These are phyloP conservation scores for Raffaelea deltoideospora DNA, from an alignment of 2,329 filamentous ascomycete genomes.

Conservation along the genomic window DNA sequence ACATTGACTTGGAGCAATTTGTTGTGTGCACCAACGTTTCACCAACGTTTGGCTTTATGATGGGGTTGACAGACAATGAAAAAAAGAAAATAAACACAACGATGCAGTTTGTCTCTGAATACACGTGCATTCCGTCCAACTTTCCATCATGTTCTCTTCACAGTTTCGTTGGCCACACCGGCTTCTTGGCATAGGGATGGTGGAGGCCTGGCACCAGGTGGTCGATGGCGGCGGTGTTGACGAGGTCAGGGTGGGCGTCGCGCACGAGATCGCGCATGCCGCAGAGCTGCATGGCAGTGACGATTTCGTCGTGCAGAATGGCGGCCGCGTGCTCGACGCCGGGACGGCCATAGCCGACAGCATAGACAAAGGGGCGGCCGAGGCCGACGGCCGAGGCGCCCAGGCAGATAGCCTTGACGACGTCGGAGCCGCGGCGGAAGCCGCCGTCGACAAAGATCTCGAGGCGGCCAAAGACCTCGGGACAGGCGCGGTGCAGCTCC, in stretches of 20 bases:
- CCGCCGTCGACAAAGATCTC: conserved; percentile 25
- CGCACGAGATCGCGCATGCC: conserved; percentile 11
- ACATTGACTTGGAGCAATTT: too few relatives aligned
- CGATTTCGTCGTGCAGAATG: conserved; percentile 22
- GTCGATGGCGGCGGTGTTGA: conserved; percentile 13
- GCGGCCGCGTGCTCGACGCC: conserved; percentile 27
- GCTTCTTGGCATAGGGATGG: conserved; percentile 8
- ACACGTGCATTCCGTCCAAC: not conserved
- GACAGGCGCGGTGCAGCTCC: conserved; percentile 22
- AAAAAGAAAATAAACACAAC: not conserved
- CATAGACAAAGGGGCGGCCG: conserved; percentile 31
- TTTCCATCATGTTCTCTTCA: not conserved
- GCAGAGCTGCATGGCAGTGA: conserved; percentile 21
- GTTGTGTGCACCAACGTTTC: too few relatives aligned
- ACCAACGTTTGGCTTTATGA: too few relatives aligned
- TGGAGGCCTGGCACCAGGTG: conserved; percentile 5
- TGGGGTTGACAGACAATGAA: not conserved
- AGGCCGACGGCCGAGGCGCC: conserved; percentile 28
- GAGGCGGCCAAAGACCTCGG: conserved; percentile 23
- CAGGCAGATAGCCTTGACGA: conserved; percentile 26
- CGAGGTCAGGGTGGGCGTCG: conserved; percentile 8
- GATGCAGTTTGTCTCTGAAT: not conserved
- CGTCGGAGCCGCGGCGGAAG: conserved; percentile 25
- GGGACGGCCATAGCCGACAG: conserved; percentile 21
- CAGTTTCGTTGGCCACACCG: conserved; percentile 4